These are phyloP conservation scores for Phytophthora brassicae DNA, from an alignment of 352 stramenopile genomes.

Conservation along the genomic window DNA sequence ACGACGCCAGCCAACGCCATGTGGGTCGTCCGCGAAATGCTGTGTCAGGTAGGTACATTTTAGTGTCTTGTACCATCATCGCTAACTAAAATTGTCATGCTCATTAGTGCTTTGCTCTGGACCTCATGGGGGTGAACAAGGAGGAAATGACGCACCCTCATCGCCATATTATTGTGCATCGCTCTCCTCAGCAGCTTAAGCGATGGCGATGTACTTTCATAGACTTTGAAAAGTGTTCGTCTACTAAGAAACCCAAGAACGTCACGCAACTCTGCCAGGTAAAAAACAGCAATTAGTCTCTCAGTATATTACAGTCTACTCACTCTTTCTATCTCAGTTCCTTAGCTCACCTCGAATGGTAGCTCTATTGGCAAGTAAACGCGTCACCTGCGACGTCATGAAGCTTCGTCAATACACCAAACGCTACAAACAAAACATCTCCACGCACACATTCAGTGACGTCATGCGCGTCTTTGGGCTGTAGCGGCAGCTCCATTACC, in stretches of 20 bases:
- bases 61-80: background rate
- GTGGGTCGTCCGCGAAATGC: constrained; percentile 64
- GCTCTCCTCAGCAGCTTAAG: constrained; percentile 7
- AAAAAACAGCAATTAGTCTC: background rate
- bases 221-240: constrained; percentile 78
- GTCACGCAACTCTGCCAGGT: constrained; percentile 81
- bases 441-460: constrained; percentile 35
- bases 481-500: too few relatives aligned
- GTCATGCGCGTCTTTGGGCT: constrained; percentile 53
- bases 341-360: constrained; percentile 66
- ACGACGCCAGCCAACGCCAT: constrained; percentile 35
- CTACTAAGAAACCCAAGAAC: constrained; percentile 73
- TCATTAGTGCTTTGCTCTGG: constrained; percentile 67
- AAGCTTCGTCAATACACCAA: constrained; percentile 61
- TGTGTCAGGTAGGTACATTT: constrained; percentile 51
- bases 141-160: constrained; percentile 83
- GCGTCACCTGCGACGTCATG: constrained; percentile 39
- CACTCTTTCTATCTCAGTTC: constrained; percentile 39
- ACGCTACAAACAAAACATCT: constrained; percentile 60
- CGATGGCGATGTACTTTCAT: constrained; percentile 65
- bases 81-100: too few relatives aligned
- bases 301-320: too few relatives aligned
- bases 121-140: constrained; percentile 77
- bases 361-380: constrained; percentile 46
- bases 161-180: constrained; percentile 64